These are phyloP conservation scores for Inosperma sp. DNA, from an alignment of 768 basidiomycete species.

Conservation along the genomic window DNA sequence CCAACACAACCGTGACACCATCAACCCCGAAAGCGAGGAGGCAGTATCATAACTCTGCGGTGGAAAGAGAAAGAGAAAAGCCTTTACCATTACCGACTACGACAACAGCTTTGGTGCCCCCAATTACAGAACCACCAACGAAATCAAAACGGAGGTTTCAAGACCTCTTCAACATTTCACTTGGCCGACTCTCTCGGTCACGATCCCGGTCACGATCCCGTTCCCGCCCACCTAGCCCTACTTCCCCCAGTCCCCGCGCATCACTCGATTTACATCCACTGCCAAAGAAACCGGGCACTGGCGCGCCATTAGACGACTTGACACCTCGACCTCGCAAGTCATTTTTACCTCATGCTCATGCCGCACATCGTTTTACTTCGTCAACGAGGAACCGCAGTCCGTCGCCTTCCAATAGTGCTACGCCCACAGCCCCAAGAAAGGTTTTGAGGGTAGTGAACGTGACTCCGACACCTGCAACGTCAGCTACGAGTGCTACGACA, in stretches of 20 bases:
- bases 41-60: conserved; percentile 3
- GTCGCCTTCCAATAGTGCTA: conserved; percentile 23
- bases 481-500: too few species aligned
- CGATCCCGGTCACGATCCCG: conserved; percentile 32
- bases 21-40: conserved; percentile 42
- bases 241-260: conserved; percentile 21
- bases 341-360: conserved; percentile 17
- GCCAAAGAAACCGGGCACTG: conserved; percentile 13
- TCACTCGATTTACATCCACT: conserved; percentile 9
- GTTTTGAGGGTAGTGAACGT: conserved; percentile 23
- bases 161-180: conserved; percentile 43
- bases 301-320: conserved; percentile 19
- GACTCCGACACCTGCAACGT: too few species aligned
- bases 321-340: conserved; percentile 30
- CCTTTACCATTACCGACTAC: background rate
- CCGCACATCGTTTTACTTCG: conserved; percentile 6
- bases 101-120: background rate
- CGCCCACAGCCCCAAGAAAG: too few species aligned
- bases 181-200: conserved; percentile 36
- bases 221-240: conserved; percentile 20
- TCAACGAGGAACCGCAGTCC: conserved; percentile 34
- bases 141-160: conserved; percentile 39
- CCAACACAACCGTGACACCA: conserved; percentile 59
- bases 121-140: conserved; percentile 32
- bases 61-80: conserved; percentile 16